phyloP scores from a whole-genome alignment of 305 asterid genomes.

The Fraxinus baroniana region DNA sequence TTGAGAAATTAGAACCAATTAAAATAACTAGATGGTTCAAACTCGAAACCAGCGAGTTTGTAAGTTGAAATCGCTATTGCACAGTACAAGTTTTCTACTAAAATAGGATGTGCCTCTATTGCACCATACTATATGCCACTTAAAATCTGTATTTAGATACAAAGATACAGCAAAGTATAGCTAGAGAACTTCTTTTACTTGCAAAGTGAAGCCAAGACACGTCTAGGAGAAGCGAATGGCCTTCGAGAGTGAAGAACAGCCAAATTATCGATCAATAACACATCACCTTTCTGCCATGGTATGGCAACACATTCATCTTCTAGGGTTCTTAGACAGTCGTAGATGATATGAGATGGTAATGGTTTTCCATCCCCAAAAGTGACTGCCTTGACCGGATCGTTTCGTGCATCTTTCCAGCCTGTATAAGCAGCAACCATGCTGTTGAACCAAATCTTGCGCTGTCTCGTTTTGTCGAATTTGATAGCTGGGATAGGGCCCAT shows the following conservation, averaged over 20 bases:
- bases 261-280: conserved; percentile 68
- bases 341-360: conserved; percentile 57
- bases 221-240: conserved; percentile 74
- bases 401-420: conserved; percentile 75
- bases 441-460: conserved; percentile 83
- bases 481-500: conserved; percentile 92
- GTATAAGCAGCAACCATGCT: conserved; percentile 92
- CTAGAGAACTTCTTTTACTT: conserved; percentile 34
- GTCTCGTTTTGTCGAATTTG: conserved; percentile 53
- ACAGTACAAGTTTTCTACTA: not conserved
- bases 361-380: conserved; percentile 69
- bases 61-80: not conserved
- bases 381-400: conserved; percentile 79
- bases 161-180: not conserved
- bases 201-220: conserved; percentile 81
- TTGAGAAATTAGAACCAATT: not conserved
- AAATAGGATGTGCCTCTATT: not conserved
- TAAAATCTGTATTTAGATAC: not conserved
- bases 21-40: not conserved
- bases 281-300: conserved; percentile 84
- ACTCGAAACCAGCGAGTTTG: not conserved
- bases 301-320: conserved; percentile 74
- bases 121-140: not conserved
- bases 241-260: conserved; percentile 80
- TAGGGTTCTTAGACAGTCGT: conserved; percentile 61